Percentiles rank a stretch among this genome's conserved stretches.
phyloP scores from a whole-genome alignment of 441 rosid genomes.

The Pelargonium cotyledonis region DNA sequence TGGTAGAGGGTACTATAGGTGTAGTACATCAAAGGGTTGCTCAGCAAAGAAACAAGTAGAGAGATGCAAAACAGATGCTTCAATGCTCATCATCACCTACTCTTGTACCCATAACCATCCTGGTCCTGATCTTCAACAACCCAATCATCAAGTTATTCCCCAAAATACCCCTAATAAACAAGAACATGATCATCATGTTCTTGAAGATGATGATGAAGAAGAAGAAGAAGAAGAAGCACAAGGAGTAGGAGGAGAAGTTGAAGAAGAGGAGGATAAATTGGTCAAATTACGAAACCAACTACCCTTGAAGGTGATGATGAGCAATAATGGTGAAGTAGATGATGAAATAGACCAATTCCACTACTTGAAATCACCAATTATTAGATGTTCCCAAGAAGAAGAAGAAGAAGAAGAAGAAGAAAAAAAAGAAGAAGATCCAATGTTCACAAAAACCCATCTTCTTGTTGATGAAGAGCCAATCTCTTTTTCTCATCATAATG shows the following conservation, averaged over 20 bases:
- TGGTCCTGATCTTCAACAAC: constrained; percentile 31
- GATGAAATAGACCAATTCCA: constrained; percentile 32
- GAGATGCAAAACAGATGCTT: constrained; percentile 62
- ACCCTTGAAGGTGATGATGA: not conserved
- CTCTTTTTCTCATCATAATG: constrained; percentile 26
- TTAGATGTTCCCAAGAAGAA: constrained; percentile 27
- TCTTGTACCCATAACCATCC: constrained; percentile 61
- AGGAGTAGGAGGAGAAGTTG: constrained; percentile 16
- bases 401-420: no score
- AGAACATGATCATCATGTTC: not conserved
- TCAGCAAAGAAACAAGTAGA: constrained; percentile 73
- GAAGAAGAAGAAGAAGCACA: constrained; percentile 17
- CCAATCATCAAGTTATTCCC: constrained; percentile 8
- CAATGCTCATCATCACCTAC: constrained; percentile 57
- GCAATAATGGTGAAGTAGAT: constrained; percentile 21
- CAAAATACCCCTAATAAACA: constrained; percentile 14
- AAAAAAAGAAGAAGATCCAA: constrained; percentile 26
- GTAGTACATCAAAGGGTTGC: constrained; percentile 72
- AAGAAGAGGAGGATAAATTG: not conserved
- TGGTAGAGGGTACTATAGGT: constrained; percentile 59
- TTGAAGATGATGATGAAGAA: constrained; percentile 7
- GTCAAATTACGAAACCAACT: not conserved
- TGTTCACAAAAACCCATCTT: constrained; percentile 18
- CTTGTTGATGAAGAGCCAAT: constrained; percentile 42
- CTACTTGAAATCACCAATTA: constrained; percentile 36